Conservation (phyloP, 1,284 basidiomycete genomes). For the Pseudomicrostroma phylloplanum region DNA sequence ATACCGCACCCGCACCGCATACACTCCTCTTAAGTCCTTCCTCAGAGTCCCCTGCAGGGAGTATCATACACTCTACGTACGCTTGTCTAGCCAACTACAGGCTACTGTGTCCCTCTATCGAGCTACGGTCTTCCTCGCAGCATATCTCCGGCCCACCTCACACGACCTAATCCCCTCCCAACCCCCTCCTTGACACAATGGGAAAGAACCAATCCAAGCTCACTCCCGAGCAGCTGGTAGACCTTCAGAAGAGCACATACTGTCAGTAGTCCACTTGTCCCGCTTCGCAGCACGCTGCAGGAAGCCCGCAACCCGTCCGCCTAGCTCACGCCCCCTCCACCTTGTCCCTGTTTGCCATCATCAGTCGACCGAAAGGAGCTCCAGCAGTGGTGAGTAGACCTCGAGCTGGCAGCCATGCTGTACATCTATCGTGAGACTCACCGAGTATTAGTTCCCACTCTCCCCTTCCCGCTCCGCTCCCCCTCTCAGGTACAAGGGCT, state of each 20-base stretch:
- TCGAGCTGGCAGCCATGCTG: neutral
- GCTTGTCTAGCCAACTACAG: too few relatives aligned
- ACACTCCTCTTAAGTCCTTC: too few relatives aligned
- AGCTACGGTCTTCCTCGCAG: too few relatives aligned
- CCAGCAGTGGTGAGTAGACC: conserved; percentile 73
- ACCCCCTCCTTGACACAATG: conserved; percentile 52
- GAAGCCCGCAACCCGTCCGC: neutral
- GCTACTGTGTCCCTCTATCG: too few relatives aligned
- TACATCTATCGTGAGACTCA: neutral
- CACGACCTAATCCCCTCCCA: neutral
- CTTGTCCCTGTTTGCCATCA: neutral
- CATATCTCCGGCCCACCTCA: too few relatives aligned
- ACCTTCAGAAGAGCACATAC: conserved; percentile 97
- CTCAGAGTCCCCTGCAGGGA: too few relatives aligned
- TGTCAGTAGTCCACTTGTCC: conserved; percentile 60
- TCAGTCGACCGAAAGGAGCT: conserved; percentile 98
- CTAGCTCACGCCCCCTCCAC: neutral
- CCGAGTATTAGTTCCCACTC: neutral
- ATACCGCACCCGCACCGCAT: too few relatives aligned
- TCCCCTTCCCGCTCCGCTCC: neutral
- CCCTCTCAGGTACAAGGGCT: conserved; percentile 71
- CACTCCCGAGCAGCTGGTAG: conserved; percentile 84
- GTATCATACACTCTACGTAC: too few relatives aligned
- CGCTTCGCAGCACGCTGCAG: neutral
- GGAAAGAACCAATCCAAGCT: conserved; percentile 97